Conservation (phyloP, 1,284 basidiomycete genomes). For the Peniophora sp. region DNA sequence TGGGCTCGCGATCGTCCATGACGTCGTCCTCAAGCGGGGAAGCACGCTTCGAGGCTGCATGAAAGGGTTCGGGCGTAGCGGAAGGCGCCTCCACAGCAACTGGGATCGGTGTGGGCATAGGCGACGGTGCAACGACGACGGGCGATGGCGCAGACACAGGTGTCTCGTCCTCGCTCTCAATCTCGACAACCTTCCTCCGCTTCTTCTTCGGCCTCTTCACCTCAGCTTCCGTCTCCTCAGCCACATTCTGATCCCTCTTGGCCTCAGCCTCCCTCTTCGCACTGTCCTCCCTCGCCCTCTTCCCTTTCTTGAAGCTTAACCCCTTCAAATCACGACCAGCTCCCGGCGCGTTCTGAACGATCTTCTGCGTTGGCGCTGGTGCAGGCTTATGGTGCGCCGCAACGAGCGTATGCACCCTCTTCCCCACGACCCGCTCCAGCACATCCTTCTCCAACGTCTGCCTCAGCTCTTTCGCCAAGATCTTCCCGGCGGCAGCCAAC, state of each 20-base stretch:
- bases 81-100: constrained; percentile 3
- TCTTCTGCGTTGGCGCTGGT: constrained; percentile 14
- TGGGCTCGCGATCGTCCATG: constrained; percentile 1
- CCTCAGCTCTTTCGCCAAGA: constrained; percentile 58
- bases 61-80: no score
- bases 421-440: constrained; percentile 52
- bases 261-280: constrained; percentile 17
- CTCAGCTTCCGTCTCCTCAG: constrained; percentile 12
- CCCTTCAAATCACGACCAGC: constrained; percentile 42
- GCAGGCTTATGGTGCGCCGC: constrained; percentile 42
- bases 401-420: constrained; percentile 42
- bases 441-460: constrained; percentile 63
- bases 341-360: constrained; percentile 18
- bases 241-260: constrained; percentile 14
- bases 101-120: constrained; percentile 4
- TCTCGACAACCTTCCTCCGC: constrained; percentile 22
- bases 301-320: constrained; percentile 62
- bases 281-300: constrained; percentile 24
- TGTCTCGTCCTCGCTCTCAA: constrained; percentile 40
- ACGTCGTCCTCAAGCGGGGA: no score
- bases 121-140: background rate
- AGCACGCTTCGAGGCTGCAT: no score
- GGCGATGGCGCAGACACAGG: constrained; percentile 2
- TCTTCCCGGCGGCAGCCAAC: constrained; percentile 48
- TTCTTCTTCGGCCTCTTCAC: constrained; percentile 16